Conservation (phyloP, 345 rosid genomes). For the Isatis tinctoria region DNA sequence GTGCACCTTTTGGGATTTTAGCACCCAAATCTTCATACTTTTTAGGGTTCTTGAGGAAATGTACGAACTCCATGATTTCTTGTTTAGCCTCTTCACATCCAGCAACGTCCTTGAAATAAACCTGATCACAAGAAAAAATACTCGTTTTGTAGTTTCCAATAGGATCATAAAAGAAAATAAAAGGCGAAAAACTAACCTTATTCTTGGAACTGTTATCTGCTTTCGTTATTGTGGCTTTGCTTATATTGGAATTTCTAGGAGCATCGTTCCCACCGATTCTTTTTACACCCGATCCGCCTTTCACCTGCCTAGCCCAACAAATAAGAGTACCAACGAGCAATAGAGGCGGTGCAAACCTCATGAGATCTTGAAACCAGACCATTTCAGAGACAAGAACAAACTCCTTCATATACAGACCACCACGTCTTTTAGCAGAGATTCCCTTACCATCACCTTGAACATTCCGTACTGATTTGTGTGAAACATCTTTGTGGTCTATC, state of each 20-base stretch:
- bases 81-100: conserved; percentile 99
- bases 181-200: conserved; percentile 31
- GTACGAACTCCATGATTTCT: conserved; percentile 97
- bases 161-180: too few relatives aligned
- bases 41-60: conserved; percentile 90
- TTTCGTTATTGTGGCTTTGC: conserved; percentile 81
- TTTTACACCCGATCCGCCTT: conserved; percentile 79
- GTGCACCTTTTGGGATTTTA: conserved; percentile 98
- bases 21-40: too few relatives aligned
- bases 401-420: conserved; percentile 54
- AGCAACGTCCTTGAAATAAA: conserved; percentile 89
- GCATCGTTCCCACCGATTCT: conserved; percentile 76
- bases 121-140: too few relatives aligned
- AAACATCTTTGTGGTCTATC: conserved; percentile 89
- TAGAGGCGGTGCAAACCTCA: conserved; percentile 75
- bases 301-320: conserved; percentile 67
- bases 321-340: conserved; percentile 64
- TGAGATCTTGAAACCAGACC: conserved; percentile 67
- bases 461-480: conserved; percentile 87
- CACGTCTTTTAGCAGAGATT: conserved; percentile 39
- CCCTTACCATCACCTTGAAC: conserved; percentile 43
- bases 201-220: conserved; percentile 87
- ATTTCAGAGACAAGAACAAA: conserved; percentile 77
- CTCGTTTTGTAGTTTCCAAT: too few relatives aligned
- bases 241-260: too few relatives aligned